Percentiles rank a stretch among this genome's conserved stretches.
Evolutionary conservation across 805 yeast genomes (phyloP).

Genomic region (Metschnikowia drakensbergensis): DNA sequence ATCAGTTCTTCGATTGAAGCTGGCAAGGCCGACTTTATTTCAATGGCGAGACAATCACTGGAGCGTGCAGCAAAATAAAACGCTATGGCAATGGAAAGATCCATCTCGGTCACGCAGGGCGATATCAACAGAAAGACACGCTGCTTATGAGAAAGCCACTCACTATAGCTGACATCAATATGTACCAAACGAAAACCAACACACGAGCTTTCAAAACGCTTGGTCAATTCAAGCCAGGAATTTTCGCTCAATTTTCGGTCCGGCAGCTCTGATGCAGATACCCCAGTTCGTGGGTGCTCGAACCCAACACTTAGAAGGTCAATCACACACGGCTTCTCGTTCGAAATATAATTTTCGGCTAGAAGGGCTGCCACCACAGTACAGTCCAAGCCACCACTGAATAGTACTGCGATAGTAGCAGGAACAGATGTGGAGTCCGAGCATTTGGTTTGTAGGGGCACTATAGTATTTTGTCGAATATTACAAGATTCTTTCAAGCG

Average conservation of each 20-base stretch:
- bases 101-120: slow-evolving; percentile 93
- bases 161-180: slow-evolving; percentile 67
- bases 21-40: background rate
- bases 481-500: slow-evolving; percentile 38
- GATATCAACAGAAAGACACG: slow-evolving; percentile 64
- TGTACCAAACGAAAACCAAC: slow-evolving; percentile 55
- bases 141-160: slow-evolving; percentile 49
- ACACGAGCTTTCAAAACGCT: slow-evolving; percentile 32
- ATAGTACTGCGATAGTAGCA: slow-evolving; percentile 50
- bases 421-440: slow-evolving; percentile 17
- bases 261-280: slow-evolving; percentile 65
- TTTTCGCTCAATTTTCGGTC: slow-evolving; percentile 73
- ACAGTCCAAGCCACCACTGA: slow-evolving; percentile 96
- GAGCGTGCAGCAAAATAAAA: slow-evolving; percentile 83
- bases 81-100: slow-evolving; percentile 89
- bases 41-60: slow-evolving; percentile 6
- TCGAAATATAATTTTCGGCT: slow-evolving; percentile 13
- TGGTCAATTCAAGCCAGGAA: slow-evolving; percentile 53
- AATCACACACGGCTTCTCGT: slow-evolving; percentile 27
- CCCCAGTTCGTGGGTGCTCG: slow-evolving; percentile 76
- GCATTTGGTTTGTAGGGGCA: slow-evolving; percentile 12
- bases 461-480: slow-evolving; percentile 55
- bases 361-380: slow-evolving; percentile 65
- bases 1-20: background rate
- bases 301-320: slow-evolving; percentile 92